Evolutionary conservation across 2,329 filamentous ascomycete species (phyloP), one percentile per base, ranked within the genome.

Genomic region (Leptographium galeiforme): DNA sequence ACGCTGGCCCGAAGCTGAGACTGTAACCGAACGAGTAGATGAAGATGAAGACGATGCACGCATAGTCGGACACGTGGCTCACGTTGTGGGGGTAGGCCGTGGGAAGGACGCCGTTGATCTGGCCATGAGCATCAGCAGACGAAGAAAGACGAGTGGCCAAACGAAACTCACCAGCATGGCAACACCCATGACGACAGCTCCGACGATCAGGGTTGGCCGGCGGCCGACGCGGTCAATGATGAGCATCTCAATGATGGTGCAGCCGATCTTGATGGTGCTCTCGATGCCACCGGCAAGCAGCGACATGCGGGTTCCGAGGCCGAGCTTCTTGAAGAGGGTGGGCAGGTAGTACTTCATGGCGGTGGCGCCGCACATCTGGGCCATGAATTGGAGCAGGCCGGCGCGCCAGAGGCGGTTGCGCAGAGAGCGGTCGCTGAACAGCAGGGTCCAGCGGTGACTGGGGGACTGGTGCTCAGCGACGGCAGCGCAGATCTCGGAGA

Each of bases 341-440:
- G 77, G 77, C 0, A 81, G 68, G 58, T 80, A 80, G 58, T 81
- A 80, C 59, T 81, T 80, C 68, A 81, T 79, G 3, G 76, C 76
- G 0, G 76, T 76, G 14, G 76, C 76, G 19, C 78, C 77, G 57
- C 75, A 79, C 73, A 80, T 76, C 58, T 79, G 76, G 0, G 75
- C 74, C 73, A 81, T 76, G 63, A 81, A 80, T 61, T 80, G 77
- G 6, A 81, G 67, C 1, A 79, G 64, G 0, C 75, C 70, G 1
- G 76, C 76, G 18, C 77, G 70, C 78, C 78, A 81, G 14, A 81
- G 66, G 0, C 78, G 69, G 14, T 71, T 68, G 59, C 74, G 75
- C 1, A 81, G 64, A 13, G 69, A 64, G 14, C 65, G 63, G 34
- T 78, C 66, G 5, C 67, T 69, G 61, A 81, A 76, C 1, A 81